Evolutionary conservation across 2,329 filamentous ascomycete species (phyloP), one percentile per base, ranked within the genome.

Genomic region (Colletotrichum karsti): DNA sequence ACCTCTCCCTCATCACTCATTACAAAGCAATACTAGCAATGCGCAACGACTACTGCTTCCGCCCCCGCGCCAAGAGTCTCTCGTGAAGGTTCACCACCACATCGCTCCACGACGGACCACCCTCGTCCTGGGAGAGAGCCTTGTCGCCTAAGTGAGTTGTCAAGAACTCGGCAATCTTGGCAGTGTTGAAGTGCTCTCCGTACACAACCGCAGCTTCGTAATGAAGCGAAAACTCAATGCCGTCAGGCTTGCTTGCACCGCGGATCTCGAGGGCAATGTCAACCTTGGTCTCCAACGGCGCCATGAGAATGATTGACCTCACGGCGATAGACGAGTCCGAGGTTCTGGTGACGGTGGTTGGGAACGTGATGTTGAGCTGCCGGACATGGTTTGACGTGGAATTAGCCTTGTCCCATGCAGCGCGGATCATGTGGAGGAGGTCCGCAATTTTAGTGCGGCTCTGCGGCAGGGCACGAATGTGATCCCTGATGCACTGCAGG

Each of bases 151-250:
- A 80, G 76, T 86, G 84, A 37, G 85, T 85, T 12, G 82, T 77
- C 70, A 96, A 75, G 72, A 92, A 94, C 62, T 93, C 91, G n/a
- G 81, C 83, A 83, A 96, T 91, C 78, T 93, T 94, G 55, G 84
- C 87, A 71, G 90, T 88, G 71, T 93, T 93, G 77, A 95, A 94
- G 67, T 87, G 85, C 79, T 95, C 92, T 0, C 93, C 93, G 76
- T 96, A 96, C 2, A 94, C 82, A 1, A 95, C 88, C 58, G 83
- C 84, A 0, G 90, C 92, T 22, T 81, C 81, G 1, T 86, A 83
- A 6, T 79, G 80, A 24, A 92, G 80, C 13, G 78, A 77, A 37
- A 93, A 83, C 1, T 87, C 84, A 10, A 91, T 79, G 4, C 85
- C 84, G n/a, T 83, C 81, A 1, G 80, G 79, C 1, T 79, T 80